These are phyloP conservation scores for Juglanconis oblonga DNA, from an alignment of 2,329 filamentous ascomycete genomes.

Conservation along the genomic window DNA sequence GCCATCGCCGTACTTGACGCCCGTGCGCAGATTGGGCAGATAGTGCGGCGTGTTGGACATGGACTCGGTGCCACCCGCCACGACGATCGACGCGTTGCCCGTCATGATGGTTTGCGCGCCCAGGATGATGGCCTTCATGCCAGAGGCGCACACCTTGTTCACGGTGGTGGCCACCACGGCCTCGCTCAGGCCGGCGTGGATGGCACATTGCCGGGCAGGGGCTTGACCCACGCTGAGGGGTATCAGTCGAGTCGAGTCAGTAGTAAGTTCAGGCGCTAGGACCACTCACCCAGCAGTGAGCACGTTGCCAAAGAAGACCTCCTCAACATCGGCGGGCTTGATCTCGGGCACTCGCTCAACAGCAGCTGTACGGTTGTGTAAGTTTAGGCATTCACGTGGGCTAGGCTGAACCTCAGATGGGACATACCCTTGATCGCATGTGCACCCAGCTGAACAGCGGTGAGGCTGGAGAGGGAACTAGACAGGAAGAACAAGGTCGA, in stretches of 20 bases:
- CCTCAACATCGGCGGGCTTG: constrained; percentile 86
- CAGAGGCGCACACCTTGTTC: constrained; percentile 98
- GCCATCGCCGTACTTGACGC: constrained; percentile 92
- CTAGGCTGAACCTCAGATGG: neutral
- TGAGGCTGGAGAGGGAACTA: constrained; percentile 85
- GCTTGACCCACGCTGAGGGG: constrained; percentile 80
- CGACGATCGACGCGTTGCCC: constrained; percentile 86
- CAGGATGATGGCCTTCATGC: constrained; percentile 89
- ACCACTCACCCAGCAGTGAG: constrained; percentile 81
- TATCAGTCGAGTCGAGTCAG: constrained; percentile 19
- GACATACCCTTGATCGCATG: constrained; percentile 84
- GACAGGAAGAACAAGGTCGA: constrained; percentile 12
- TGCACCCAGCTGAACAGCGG: constrained; percentile 80
- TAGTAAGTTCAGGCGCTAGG: constrained; percentile 3
- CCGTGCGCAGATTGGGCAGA: constrained; percentile 79
- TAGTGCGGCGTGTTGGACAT: constrained; percentile 99
- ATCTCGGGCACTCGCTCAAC: constrained; percentile 82
- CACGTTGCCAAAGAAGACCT: constrained; percentile 98
- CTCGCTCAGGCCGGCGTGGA: constrained; percentile 81
- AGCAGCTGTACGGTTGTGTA: constrained; percentile 50
- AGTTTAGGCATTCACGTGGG: constrained; percentile 11
- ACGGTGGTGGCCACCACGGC: constrained; percentile 84
- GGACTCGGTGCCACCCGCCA: constrained; percentile 93
- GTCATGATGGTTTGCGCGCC: constrained; percentile 97
- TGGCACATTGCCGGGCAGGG: constrained; percentile 89